Conservation (phyloP, 345 rosid genomes). For the Bruguiera parviflora region DNA sequence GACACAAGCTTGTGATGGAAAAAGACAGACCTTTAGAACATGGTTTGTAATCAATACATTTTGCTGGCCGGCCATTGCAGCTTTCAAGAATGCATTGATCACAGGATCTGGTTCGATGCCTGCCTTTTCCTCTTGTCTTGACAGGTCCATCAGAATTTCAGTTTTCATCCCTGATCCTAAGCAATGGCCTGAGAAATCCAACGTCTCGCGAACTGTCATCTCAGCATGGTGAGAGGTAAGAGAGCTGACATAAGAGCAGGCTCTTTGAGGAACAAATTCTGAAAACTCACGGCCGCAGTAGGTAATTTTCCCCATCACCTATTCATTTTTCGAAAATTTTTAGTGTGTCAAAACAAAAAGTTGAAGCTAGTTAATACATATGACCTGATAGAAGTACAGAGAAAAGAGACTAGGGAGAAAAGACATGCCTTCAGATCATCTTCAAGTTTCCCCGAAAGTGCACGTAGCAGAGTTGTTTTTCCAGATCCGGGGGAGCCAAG, state of each 20-base stretch:
- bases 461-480: conserved; percentile 6
- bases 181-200: conserved; percentile 43
- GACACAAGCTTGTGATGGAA: too few species aligned
- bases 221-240: conserved; percentile 43
- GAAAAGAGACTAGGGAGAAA: neutral
- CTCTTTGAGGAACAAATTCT: conserved; percentile 44
- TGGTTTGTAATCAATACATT: conserved; percentile 32
- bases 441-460: conserved; percentile 1
- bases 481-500: conserved; percentile 10
- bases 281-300: conserved; percentile 43
- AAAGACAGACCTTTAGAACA: conserved; percentile 35
- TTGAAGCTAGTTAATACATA: neutral
- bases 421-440: neutral
- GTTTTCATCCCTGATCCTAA: conserved; percentile 40
- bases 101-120: conserved; percentile 40
- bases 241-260: conserved; percentile 45
- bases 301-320: conserved; percentile 38
- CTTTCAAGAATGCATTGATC: conserved; percentile 37
- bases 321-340: neutral
- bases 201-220: conserved; percentile 48
- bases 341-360: neutral
- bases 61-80: conserved; percentile 27
- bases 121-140: conserved; percentile 39
- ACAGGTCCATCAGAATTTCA: conserved; percentile 35
- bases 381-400: neutral